Evolutionary conservation across 352 stramenopile genomes (phyloP), one percentile per base, ranked within the genome.

Genomic region (Globisporangium echinulatum): DNA sequence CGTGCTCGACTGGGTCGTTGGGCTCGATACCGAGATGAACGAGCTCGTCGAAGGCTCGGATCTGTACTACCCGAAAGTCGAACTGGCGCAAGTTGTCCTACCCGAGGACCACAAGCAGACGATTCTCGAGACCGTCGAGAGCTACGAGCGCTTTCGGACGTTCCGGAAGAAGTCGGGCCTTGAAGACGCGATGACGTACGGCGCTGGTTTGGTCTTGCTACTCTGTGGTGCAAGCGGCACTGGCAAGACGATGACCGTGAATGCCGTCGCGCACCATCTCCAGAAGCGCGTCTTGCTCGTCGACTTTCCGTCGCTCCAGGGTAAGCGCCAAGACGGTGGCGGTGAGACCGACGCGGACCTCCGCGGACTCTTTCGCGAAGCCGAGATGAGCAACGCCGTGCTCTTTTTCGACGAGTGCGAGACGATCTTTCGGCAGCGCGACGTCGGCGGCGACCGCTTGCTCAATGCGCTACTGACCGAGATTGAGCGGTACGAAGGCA

Each of bases 161-260:
- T 93, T 87, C 59, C 80, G 82, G 49, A 94, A 92, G 65, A 95
- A 88, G 59, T 79, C 69, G 49, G 82, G 78, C 1, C 65, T 91
- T 7, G 85, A 91, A 53, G 78, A 91, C 38, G 75, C 82, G 49
- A 84, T 94, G 55, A 85, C 64, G 47, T 94, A 94, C 60, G 85
- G 86, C 54, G 77, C 75, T 25, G 84, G 86, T 9, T 72, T 94
- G 1, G 82, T 96, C 25, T 62, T 96, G 44, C 70, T 96, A 53
- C 70, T 96, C 14, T 93, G 83, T 44, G 84, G 87, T 6, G 85
- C 83, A 13, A 92, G 81, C 49, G 87, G 87, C 46, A 95, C 86
- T n/a, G 87, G 87, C 58, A 96, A 96, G 74, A 96, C 87, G 11
- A 96, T 96, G 87, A 95, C 86, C 1, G 87, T 94, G 38, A 94